phyloP scores from a whole-genome alignment of 2,329 filamentous ascomycete species.

The Tolypocladium pustulatum region DNA sequence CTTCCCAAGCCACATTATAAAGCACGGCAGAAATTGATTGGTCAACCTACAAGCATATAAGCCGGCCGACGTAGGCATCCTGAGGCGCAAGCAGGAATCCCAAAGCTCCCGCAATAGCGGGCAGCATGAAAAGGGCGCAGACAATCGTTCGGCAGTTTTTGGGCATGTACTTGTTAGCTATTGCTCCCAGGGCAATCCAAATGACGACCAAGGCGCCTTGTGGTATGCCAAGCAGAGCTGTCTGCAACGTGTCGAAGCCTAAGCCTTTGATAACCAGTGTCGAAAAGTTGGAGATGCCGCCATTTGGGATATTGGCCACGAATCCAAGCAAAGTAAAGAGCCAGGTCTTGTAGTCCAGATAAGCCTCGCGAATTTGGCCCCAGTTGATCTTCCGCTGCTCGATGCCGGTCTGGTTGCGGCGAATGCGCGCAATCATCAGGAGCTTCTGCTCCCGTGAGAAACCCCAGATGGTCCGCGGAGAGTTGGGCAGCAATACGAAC shows the following conservation, averaged over 20 bases:
- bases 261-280: constrained; percentile 50
- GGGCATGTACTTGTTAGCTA: constrained; percentile 27
- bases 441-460: constrained; percentile 39
- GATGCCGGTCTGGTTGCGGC: constrained; percentile 47
- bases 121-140: constrained; percentile 44
- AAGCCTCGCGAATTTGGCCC: constrained; percentile 44
- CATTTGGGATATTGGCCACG: constrained; percentile 44
- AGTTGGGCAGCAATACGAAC: constrained; percentile 45
- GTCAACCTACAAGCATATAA: constrained; percentile 39
- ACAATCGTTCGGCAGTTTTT: constrained; percentile 41
- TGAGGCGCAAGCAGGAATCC: constrained; percentile 43
- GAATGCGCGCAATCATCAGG: constrained; percentile 43
- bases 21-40: background rate
- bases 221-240: constrained; percentile 26
- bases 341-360: constrained; percentile 47
- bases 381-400: constrained; percentile 46
- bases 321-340: constrained; percentile 44
- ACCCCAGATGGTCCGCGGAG: constrained; percentile 41
- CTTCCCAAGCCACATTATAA: too few relatives aligned
- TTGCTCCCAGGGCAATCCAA: constrained; percentile 29
- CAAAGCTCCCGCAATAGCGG: constrained; percentile 47
- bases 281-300: constrained; percentile 50
- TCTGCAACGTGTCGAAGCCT: constrained; percentile 33
- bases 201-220: constrained; percentile 25
- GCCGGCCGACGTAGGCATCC: constrained; percentile 37